Evolutionary conservation across 2,329 filamentous ascomycete genomes (phyloP).

Genomic region (Xylaria hypoxylon): DNA sequence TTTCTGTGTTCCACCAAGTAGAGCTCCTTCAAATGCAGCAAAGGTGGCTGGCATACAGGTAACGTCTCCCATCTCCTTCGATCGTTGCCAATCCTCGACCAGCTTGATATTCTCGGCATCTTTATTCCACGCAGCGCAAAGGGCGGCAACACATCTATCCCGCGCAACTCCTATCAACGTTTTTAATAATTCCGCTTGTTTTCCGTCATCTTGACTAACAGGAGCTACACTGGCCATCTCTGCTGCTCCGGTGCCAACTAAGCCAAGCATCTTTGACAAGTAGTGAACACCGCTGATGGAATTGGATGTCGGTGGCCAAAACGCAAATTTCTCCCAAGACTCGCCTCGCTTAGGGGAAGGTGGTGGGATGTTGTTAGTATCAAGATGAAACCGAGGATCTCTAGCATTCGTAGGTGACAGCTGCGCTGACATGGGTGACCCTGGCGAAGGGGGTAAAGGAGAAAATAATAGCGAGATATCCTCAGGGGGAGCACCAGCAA

Average conservation of each 20-base stretch:
- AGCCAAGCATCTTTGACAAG: slow-evolving; percentile 80
- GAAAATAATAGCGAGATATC: slow-evolving; percentile 91
- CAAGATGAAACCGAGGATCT: slow-evolving; percentile 83
- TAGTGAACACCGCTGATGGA: slow-evolving; percentile 93
- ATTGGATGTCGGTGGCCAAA: slow-evolving; percentile 95
- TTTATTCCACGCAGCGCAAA: slow-evolving; percentile 91
- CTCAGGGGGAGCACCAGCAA: slow-evolving; percentile 87
- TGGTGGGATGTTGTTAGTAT: slow-evolving; percentile 79
- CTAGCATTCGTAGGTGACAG: slow-evolving; percentile 68
- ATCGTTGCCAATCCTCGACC: slow-evolving; percentile 92
- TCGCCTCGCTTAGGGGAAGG: slow-evolving; percentile 84
- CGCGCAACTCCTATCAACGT: slow-evolving; percentile 80
- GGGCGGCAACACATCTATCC: slow-evolving; percentile 85
- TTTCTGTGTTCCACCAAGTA: slow-evolving; percentile 91
- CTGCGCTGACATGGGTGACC: slow-evolving; percentile 69
- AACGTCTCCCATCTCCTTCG: slow-evolving; percentile 83
- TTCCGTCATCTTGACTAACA: slow-evolving; percentile 66
- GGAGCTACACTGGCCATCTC: slow-evolving; percentile 84
- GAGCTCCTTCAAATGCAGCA: slow-evolving; percentile 82
- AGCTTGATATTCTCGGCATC: slow-evolving; percentile 94
- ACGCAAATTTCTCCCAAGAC: slow-evolving; percentile 91
- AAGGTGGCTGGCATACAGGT: slow-evolving; percentile 93
- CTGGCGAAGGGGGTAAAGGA: slow-evolving; percentile 77
- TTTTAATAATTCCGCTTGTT: slow-evolving; percentile 77
- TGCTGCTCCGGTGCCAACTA: slow-evolving; percentile 87